Conservation (phyloP, 192 early-diverging fungal genomes). For the Mycoemilia scoparia region DNA sequence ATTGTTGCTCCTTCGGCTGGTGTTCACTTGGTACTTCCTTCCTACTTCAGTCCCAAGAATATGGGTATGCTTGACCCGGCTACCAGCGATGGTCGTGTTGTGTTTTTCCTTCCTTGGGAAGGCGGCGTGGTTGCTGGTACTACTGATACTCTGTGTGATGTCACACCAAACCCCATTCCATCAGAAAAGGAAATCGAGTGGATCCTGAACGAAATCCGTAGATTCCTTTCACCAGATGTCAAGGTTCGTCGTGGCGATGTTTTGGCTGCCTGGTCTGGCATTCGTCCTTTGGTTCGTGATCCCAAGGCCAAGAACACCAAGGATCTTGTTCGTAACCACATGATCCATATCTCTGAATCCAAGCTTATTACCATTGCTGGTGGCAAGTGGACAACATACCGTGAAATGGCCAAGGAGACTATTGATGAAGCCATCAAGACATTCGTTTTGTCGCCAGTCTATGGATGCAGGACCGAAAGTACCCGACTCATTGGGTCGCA, state of each 20-base stretch:
- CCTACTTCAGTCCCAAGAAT: slow-evolving; percentile 82
- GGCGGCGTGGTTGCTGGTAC: slow-evolving; percentile 92
- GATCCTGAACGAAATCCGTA: slow-evolving; percentile 82
- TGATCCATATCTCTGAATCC: slow-evolving; percentile 70
- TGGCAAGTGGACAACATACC: slow-evolving; percentile 98
- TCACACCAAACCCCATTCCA: slow-evolving; percentile 70
- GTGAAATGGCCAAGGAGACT: slow-evolving; percentile 91
- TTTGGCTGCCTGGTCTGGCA: slow-evolving; percentile 94
- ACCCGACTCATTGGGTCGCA: slow-evolving; percentile 70
- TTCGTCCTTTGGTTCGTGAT: slow-evolving; percentile 90
- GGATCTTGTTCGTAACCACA: slow-evolving; percentile 89
- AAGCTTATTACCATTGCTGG: slow-evolving; percentile 89
- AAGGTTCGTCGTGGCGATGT: slow-evolving; percentile 95
- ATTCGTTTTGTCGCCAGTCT: slow-evolving; percentile 45
- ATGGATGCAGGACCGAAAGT: slow-evolving; percentile 56
- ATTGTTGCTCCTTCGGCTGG: slow-evolving; percentile 90
- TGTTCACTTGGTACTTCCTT: slow-evolving; percentile 86
- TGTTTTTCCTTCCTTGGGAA: slow-evolving; percentile 96
- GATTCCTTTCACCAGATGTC: slow-evolving; percentile 80
- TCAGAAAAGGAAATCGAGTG: slow-evolving; percentile 87
- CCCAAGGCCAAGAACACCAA: slow-evolving; percentile 82
- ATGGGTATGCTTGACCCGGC: slow-evolving; percentile 91
- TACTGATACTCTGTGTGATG: slow-evolving; percentile 76
- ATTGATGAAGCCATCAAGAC: slow-evolving; percentile 70
- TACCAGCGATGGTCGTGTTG: slow-evolving; percentile 87